A percentile compares a stretch with the other conserved stretches of the same genome.
Conservation (phyloP, 306 rosid genomes). For the Macrotyloma uniflorum region DNA sequence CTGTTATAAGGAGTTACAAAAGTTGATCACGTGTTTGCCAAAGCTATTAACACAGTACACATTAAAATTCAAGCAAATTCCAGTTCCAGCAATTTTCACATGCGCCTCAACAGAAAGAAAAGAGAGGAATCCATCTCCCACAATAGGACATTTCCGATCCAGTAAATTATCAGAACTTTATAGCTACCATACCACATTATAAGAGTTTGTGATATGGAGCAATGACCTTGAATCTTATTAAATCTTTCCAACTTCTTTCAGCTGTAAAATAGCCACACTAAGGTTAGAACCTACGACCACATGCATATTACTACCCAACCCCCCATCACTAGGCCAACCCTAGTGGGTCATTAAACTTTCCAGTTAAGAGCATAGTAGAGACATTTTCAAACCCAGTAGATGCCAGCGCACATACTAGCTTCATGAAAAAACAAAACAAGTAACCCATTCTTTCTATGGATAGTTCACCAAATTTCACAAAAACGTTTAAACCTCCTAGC, state of each 20-base stretch:
- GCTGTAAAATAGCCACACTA: too few relatives aligned
- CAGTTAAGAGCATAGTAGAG: not conserved
- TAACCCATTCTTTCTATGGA: not conserved
- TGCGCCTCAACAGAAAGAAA: slow-evolving; percentile 20
- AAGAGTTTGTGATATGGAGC: not conserved
- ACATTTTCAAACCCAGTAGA: not conserved
- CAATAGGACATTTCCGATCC: not conserved
- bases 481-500: not conserved
- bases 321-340: too few relatives aligned
- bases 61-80: slow-evolving; percentile 29
- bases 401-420: not conserved
- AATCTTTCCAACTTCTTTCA: not conserved
- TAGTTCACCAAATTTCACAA: slow-evolving; percentile 22
- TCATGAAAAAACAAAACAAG: not conserved
- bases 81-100: slow-evolving; percentile 33
- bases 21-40: not conserved
- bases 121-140: slow-evolving; percentile 15
- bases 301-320: too few relatives aligned
- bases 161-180: not conserved
- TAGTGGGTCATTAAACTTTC: slow-evolving; percentile 11
- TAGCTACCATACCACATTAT: not conserved
- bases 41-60: slow-evolving; percentile 19
- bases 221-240: slow-evolving; percentile 19
- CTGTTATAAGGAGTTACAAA: slow-evolving; percentile 48
- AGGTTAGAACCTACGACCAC: too few relatives aligned